phyloP scores from a whole-genome alignment of 257 asterid species.

The Nicotiana sylvestris region DNA sequence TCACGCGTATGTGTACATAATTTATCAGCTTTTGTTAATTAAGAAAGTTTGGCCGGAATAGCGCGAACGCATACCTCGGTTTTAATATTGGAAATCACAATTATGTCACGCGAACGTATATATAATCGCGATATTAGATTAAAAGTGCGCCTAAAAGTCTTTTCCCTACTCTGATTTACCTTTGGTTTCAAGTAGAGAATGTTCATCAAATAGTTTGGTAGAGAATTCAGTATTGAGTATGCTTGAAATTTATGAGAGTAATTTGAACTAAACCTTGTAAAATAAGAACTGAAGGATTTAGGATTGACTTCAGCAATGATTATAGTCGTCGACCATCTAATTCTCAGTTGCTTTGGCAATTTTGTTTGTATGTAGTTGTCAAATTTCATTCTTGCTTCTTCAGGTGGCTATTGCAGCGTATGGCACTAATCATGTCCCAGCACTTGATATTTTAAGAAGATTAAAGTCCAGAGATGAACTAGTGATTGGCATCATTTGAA shows the following conservation, averaged over 20 bases:
- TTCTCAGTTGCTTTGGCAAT: background rate
- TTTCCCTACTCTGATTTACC: too few relatives aligned
- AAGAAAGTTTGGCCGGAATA: too few relatives aligned
- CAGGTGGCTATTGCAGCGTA: slow-evolving; percentile 96
- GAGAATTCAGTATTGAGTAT: background rate
- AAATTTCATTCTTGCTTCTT: slow-evolving; percentile 15
- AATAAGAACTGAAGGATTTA: background rate
- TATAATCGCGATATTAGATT: too few relatives aligned
- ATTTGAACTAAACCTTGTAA: background rate
- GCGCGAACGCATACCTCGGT: too few relatives aligned
- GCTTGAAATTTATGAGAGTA: background rate
- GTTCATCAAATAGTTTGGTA: too few relatives aligned
- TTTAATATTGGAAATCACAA: too few relatives aligned
- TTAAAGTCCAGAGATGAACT: slow-evolving; percentile 50
- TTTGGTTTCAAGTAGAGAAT: too few relatives aligned
- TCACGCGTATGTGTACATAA: too few relatives aligned
- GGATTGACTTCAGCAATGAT: background rate
- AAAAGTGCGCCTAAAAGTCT: too few relatives aligned
- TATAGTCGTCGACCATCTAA: background rate
- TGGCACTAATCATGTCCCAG: slow-evolving; percentile 63
- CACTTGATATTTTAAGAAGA: slow-evolving; percentile 62
- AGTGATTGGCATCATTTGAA: slow-evolving; percentile 71
- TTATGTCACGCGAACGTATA: too few relatives aligned
- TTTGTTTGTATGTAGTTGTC: background rate
- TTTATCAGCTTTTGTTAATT: too few relatives aligned